Evolutionary conservation across 495 filamentous ascomycete genomes (phyloP), one percentile per base, ranked within the genome.

Genomic region (Sabuloglossum arenarium): DNA sequence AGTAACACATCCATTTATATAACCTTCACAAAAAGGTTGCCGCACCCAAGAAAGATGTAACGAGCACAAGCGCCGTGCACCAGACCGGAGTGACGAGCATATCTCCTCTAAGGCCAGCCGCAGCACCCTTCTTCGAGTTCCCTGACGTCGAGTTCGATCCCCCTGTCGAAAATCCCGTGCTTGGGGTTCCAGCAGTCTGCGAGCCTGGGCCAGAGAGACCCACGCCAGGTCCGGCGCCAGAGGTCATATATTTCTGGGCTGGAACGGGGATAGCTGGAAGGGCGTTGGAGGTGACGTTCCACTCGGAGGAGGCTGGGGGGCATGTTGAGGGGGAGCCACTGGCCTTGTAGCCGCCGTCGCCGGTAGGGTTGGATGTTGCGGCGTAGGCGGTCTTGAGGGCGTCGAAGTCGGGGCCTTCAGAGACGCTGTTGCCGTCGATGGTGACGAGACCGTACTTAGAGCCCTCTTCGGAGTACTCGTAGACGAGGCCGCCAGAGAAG

Each of bases 401-500:
- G 32, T 67, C 62, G 69, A 82, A 97, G 62, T 87, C 83, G n/a
- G 69, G 62, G 50, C 71, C 62, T 53, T 79, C 75, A 21, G 70
- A 72, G 46, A 81, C 74, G 43, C 70, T 68, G 56, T 66, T 66
- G 60, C 78, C 77, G 56, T 68, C 64, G 65, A 98, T 76, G 50
- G 76, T 66, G 61, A 85, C 86, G 47, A 97, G 79, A 57, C 90
- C 90, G 70, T 79, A 96, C 24, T 72, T 68, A 71, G 77, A 84
- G 34, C 70, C 69, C 65, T 90, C 89, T 68, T 88, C 69, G 57
- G 82, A 81, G 71, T 95, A 97, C 69, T 97, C 90, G 71, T 96
- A 97, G 65, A 94, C 85, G 45, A 97, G 79, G 63, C 90, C 90
- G 60, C 91, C 90, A 56, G 90, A 96, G 76, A 94, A 97, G 59